phyloP scores from a whole-genome alignment of 768 basidiomycete species.

The Boletus vermiculosoides region DNA sequence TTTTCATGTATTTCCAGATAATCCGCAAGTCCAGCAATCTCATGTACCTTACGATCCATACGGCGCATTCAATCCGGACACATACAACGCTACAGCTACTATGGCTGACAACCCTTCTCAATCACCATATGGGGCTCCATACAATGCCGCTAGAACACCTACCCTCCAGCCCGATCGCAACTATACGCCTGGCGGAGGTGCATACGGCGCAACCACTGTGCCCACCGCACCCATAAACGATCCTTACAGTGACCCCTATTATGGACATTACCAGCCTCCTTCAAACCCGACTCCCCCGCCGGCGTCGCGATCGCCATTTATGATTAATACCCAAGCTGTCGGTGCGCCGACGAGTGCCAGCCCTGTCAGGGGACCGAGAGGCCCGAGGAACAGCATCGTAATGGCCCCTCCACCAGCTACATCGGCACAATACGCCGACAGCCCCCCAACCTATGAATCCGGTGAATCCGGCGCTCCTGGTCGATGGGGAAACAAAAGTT shows the following conservation, averaged over 20 bases:
- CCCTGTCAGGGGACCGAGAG: constrained; percentile 45
- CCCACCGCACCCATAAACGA: constrained; percentile 40
- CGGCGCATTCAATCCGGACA: constrained; percentile 37
- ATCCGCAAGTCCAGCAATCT: constrained; percentile 51
- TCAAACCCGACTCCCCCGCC: constrained; percentile 31
- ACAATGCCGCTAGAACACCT: constrained; percentile 15
- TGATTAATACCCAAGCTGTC: constrained; percentile 39
- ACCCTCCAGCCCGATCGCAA: constrained; percentile 41
- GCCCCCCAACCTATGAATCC: constrained; percentile 66
- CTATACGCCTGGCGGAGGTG: constrained; percentile 57
- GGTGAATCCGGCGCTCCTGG: constrained; percentile 48
- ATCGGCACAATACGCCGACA: constrained; percentile 42
- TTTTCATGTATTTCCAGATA: constrained; percentile 41
- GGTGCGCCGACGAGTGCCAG: constrained; percentile 30
- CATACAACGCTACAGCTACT: constrained; percentile 38
- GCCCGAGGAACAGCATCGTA: constrained; percentile 30
- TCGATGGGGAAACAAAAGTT: constrained; percentile 49
- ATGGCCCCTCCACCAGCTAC: constrained; percentile 27
- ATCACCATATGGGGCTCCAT: constrained; percentile 16
- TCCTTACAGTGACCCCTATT: constrained; percentile 29
- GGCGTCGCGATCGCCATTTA: constrained; percentile 34
- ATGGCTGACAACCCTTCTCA: constrained; percentile 15
- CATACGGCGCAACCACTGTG: constrained; percentile 50
- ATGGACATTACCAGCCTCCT: constrained; percentile 22
- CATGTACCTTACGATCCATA: constrained; percentile 54